These are phyloP conservation scores for Pseudotsuga menziesii DNA, from an alignment of 75 land plant species.

Conservation along the genomic window DNA sequence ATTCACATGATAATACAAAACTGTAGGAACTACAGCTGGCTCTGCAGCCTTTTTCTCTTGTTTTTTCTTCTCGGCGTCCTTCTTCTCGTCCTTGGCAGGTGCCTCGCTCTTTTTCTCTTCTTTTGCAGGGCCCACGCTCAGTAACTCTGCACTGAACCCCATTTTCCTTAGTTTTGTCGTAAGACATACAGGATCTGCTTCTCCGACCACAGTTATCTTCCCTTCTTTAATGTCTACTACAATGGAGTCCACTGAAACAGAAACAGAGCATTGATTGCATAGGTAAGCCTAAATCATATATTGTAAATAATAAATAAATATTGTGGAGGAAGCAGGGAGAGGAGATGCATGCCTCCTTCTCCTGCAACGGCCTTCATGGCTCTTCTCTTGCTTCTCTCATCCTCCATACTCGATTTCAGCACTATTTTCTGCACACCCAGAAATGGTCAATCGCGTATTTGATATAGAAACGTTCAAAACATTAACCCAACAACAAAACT, in stretches of 20 bases:
- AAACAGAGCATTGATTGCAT: neutral
- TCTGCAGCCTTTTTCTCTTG: too few relatives aligned
- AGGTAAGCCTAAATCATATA: too few relatives aligned
- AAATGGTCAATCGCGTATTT: too few relatives aligned
- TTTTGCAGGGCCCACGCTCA: conserved; percentile 34
- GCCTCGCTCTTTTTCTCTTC: conserved; percentile 39
- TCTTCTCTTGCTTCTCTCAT: conserved; percentile 2
- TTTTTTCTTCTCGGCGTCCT: too few relatives aligned
- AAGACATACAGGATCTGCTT: conserved; percentile 40
- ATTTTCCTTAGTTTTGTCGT: conserved; percentile 48
- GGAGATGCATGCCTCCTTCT: neutral
- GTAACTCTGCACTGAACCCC: conserved; percentile 30
- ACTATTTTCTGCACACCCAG: neutral
- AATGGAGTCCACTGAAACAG: conserved; percentile 39
- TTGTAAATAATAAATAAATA: too few relatives aligned
- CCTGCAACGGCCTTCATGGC: neutral
- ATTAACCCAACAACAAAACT: too few relatives aligned
- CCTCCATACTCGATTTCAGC: neutral
- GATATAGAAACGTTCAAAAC: too few relatives aligned
- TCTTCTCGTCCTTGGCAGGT: too few relatives aligned
- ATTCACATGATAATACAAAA: too few relatives aligned
- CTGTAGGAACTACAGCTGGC: too few relatives aligned
- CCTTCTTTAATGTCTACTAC: conserved; percentile 46
- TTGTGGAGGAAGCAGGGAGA: too few relatives aligned
- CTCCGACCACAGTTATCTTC: conserved; percentile 46